Percentiles rank a stretch among this genome's conserved stretches.
Evolutionary conservation across 2,329 filamentous ascomycete genomes (phyloP).

Genomic region (Septoria petroselini): DNA sequence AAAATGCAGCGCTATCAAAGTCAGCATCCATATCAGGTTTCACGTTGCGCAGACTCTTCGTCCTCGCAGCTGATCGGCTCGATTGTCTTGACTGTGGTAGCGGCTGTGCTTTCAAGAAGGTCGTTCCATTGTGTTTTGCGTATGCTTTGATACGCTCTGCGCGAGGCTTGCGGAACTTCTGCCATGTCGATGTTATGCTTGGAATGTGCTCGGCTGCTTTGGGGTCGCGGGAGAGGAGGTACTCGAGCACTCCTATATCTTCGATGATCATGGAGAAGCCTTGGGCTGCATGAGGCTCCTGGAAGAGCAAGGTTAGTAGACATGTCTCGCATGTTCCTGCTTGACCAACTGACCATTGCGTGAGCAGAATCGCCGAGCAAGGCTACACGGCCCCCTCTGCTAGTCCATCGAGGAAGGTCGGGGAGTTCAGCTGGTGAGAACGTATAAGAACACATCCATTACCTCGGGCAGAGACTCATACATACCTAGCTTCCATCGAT

Average conservation of each 20-base stretch:
- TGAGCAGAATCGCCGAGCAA: constrained; percentile 18
- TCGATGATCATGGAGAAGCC: constrained; percentile 20
- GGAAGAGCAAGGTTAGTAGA: background rate
- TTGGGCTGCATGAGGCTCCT: constrained; percentile 16
- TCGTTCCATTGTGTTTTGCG: constrained; percentile 9
- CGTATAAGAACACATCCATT: too few species aligned
- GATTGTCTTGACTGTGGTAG: background rate
- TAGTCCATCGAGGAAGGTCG: constrained; percentile 15
- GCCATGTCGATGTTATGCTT: constrained; percentile 9
- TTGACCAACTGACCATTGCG: constrained; percentile 6
- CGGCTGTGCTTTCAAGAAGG: background rate
- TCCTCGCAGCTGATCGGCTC: background rate
- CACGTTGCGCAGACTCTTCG: background rate
- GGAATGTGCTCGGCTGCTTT: constrained; percentile 1
- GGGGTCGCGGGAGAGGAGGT: constrained; percentile 5
- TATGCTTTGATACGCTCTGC: constrained; percentile 17
- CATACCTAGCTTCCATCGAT: constrained; percentile 19
- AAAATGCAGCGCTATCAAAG: constrained; percentile 7
- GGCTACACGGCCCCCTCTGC: constrained; percentile 14
- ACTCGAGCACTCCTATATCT: constrained; percentile 18
- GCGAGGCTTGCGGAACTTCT: constrained; percentile 13
- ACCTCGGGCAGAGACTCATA: too few species aligned
- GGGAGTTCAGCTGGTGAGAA: constrained; percentile 14
- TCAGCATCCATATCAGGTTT: constrained; percentile 8
- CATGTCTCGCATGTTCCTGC: background rate